Evolutionary conservation across 371 early-diverging fungal genomes (phyloP).

Genomic region (Rhizopus delemar): DNA sequence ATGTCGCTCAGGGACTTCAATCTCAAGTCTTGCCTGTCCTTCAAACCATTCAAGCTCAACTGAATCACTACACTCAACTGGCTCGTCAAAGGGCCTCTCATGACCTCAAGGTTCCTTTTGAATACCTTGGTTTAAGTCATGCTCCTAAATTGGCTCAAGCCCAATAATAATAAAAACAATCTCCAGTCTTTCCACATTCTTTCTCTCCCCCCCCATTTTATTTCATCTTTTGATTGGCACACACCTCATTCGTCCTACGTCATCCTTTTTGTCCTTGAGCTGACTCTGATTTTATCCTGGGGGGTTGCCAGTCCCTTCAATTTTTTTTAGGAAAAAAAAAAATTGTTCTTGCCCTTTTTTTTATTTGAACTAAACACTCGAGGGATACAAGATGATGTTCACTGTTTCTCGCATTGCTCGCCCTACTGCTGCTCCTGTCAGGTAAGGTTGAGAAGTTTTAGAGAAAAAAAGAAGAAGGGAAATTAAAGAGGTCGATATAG

Average conservation of each 20-base stretch:
- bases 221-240: neutral
- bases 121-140: constrained; percentile 28
- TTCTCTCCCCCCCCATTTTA: neutral
- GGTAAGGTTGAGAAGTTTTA: constrained; percentile 11
- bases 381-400: constrained; percentile 25
- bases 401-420: constrained; percentile 43
- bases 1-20: constrained; percentile 54
- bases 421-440: constrained; percentile 36
- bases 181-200: too few relatives aligned
- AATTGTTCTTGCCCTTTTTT: neutral
- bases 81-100: constrained; percentile 32
- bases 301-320: constrained; percentile 3
- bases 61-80: constrained; percentile 36
- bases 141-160: constrained; percentile 23
- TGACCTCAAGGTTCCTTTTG: constrained; percentile 33
- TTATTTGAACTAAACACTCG: neutral
- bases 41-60: constrained; percentile 48
- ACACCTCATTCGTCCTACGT: neutral
- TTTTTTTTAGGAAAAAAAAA: constrained; percentile 2
- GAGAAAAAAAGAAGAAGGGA: too few relatives aligned
- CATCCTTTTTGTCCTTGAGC: neutral
- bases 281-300: constrained; percentile 1
- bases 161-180: constrained; percentile 3
- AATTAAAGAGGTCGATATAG: constrained; percentile 14
- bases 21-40: constrained; percentile 62